Percentiles rank a stretch among this genome's conserved stretches.
Conservation (phyloP, 129 eudicot species). For the Artemisia argyi region DNA sequence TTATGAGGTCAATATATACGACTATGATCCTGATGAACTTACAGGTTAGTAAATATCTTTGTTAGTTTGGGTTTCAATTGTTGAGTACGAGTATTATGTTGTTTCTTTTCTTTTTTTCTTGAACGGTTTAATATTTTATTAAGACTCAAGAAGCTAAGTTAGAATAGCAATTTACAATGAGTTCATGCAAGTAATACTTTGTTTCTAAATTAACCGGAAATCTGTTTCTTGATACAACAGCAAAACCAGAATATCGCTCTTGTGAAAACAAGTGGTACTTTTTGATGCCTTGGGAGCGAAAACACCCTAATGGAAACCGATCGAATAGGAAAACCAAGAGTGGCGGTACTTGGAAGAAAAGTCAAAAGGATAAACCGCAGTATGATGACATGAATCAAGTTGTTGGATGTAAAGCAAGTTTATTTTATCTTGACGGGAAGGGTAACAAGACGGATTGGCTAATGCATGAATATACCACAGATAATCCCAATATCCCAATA, state of each 20-base stretch:
- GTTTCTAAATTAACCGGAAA: no score
- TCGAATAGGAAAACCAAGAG: neutral
- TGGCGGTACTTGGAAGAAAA: neutral
- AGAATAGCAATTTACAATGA: no score
- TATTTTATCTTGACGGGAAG: neutral
- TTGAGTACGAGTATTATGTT: no score
- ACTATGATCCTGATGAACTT: neutral
- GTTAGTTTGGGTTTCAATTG: no score
- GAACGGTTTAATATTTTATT: no score
- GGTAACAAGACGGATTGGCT: neutral
- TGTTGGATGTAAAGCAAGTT: neutral
- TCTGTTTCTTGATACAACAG: no score
- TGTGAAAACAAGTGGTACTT: neutral
- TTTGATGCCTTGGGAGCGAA: neutral
- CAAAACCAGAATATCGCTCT: neutral
- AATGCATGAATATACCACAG: neutral
- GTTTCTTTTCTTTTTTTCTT: no score
- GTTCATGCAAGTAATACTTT: no score
- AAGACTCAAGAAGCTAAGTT: no score
- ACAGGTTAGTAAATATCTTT: neutral
- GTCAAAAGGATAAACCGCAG: neutral
- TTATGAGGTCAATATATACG: neutral
- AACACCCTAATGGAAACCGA: neutral
- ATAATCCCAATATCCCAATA: neutral
- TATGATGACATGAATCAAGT: neutral